Conservation (phyloP, 2,329 filamentous ascomycete species). For the Colletotrichum caudatum region DNA sequence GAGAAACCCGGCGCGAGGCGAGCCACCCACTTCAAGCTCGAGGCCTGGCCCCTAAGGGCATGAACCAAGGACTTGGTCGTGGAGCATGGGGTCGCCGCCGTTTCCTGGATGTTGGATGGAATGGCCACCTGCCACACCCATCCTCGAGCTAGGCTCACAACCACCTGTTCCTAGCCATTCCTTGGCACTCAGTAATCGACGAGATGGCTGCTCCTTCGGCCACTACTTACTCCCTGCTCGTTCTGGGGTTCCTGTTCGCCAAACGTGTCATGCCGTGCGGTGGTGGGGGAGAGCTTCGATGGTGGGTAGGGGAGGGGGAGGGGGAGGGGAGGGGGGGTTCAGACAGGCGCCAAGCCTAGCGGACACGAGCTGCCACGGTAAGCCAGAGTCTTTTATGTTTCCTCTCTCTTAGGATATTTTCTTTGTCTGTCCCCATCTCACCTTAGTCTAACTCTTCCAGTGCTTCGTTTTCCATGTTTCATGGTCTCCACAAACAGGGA, state of each 20-base stretch:
- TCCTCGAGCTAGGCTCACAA: conserved; percentile 15
- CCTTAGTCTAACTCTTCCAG: conserved; percentile 13
- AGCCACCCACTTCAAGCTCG: neutral
- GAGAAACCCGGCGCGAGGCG: conserved; percentile 3
- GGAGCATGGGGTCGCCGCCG: conserved; percentile 17
- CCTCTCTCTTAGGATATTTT: conserved; percentile 20
- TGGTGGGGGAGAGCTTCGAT: conserved; percentile 30
- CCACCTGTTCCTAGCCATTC: conserved; percentile 19
- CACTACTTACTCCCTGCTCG: conserved; percentile 19
- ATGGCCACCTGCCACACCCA: neutral
- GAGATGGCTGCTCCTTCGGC: conserved; percentile 7
- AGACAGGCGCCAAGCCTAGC: conserved; percentile 31
- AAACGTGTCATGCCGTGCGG: conserved; percentile 22
- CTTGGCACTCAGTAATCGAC: conserved; percentile 21
- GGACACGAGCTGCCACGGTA: conserved; percentile 17
- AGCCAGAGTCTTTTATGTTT: conserved; percentile 26
- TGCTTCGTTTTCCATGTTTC: conserved; percentile 39
- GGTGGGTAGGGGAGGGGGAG: conserved; percentile 4
- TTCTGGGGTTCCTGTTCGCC: conserved; percentile 19
- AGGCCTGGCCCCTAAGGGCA: conserved; percentile 5
- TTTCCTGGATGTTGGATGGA: conserved; percentile 18
- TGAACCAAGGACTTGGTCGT: neutral
- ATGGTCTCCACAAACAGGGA: conserved; percentile 32
- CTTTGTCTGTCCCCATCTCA: conserved; percentile 31
- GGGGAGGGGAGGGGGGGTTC: no score